Evolutionary conservation across 371 early-diverging fungal genomes (phyloP).

Genomic region (Parasitella parasitica): DNA sequence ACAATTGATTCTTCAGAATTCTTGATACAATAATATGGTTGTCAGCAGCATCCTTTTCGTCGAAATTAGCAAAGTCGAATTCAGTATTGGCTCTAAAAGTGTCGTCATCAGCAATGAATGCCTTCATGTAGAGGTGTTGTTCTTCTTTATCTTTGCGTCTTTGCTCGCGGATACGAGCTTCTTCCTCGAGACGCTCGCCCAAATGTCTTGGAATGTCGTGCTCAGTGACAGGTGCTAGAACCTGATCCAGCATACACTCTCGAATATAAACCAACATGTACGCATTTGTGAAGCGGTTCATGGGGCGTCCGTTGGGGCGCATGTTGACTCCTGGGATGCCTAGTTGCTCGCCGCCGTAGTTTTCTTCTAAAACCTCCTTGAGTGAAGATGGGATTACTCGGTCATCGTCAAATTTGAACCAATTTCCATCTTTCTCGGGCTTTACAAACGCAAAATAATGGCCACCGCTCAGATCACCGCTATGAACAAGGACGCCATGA

Average conservation of each 20-base stretch:
- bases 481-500: conserved; percentile 96
- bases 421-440: conserved; percentile 75
- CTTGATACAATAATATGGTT: conserved; percentile 7
- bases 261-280: conserved; percentile 97
- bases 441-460: conserved; percentile 95
- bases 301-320: conserved; percentile 23
- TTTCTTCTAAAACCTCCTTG: conserved; percentile 92
- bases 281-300: conserved; percentile 89
- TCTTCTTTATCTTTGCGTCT: conserved; percentile 66
- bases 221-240: conserved; percentile 67
- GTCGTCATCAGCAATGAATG: conserved; percentile 61
- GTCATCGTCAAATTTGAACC: conserved; percentile 97
- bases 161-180: conserved; percentile 50
- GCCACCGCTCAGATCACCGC: conserved; percentile 94
- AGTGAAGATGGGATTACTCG: conserved; percentile 82
- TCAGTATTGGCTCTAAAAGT: conserved; percentile 71
- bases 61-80: conserved; percentile 71
- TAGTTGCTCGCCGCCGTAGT: conserved; percentile 84
- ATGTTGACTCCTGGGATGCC: conserved; percentile 22
- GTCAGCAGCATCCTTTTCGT: conserved; percentile 23
- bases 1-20: conserved; percentile 34
- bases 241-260: conserved; percentile 66
- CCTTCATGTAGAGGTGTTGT: conserved; percentile 62
- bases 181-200: conserved; percentile 53
- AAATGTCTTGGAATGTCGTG: conserved; percentile 83